Evolutionary conservation across 192 early-diverging fungal genomes (phyloP), one percentile per base, ranked within the genome.

Genomic region (Entomortierella lignicola): DNA sequence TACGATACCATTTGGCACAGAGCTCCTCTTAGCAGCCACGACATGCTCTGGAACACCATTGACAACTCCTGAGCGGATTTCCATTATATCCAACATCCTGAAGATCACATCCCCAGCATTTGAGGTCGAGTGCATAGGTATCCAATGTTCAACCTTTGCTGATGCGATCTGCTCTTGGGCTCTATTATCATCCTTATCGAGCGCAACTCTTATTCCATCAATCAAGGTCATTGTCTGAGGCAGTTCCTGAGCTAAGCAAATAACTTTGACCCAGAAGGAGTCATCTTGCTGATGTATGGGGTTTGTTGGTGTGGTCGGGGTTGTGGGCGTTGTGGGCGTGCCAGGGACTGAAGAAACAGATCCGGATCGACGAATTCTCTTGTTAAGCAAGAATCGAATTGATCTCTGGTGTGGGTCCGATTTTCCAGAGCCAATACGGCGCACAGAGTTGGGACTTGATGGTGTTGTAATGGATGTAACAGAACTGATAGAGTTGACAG

Each of bases 321-420:
- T 69, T 8, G 75, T 79, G 17, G 75, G 75, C 3, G 75, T 79
- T 15, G 75, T 79, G 0, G 74, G 74, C 2, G 74, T 77, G 6
- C 58, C 50, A 26, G 75, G 75, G 21, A 61, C 47, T 0, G 75
- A 79, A 11, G 75, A 70, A 8, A 54, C 29, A 1, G 75, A 79
- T 13, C 61, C 56, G 4, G 63, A 47, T 10, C 84, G 77, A 30
- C 73, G 80, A 47, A 85, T 84, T 23, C 80, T 79, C 51, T 84
- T 84, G 66, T 87, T 85, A 30, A 87, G 66, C 30, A 81, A 80
- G 69, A 87, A 87, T 21, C 84, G 80, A 27, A 87, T 87, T 0
- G 75, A 69, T 21, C 68, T 67, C 20, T 70, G 66, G 50, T 70
- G 60, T 5, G 66, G 75, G 13, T 79, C 75, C 0, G 74, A 53